phyloP scores from a whole-genome alignment of 1,139 yeast genomes.

The Sugiyamaella pinicola region DNA sequence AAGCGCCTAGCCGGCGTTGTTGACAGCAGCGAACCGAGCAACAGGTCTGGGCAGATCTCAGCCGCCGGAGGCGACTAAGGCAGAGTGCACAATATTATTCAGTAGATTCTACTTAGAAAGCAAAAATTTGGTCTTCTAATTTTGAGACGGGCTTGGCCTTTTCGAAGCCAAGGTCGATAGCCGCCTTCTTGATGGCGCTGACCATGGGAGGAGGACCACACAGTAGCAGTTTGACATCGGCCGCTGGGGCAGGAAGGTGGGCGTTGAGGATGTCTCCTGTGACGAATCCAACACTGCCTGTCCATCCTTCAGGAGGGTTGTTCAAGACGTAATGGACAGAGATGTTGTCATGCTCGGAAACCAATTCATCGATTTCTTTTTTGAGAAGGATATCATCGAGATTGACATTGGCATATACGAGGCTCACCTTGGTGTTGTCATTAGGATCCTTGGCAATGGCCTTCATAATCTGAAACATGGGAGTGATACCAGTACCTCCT shows the following conservation, averaged over 20 bases:
- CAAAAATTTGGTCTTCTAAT: conserved; percentile 90
- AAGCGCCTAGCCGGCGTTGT: too few species aligned
- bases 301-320: conserved; percentile 74
- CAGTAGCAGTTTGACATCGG: conserved; percentile 71
- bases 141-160: conserved; percentile 92
- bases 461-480: conserved; percentile 86
- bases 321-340: conserved; percentile 76
- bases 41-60: neutral
- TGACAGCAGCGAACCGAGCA: neutral
- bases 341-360: conserved; percentile 66
- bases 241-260: conserved; percentile 64
- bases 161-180: conserved; percentile 71
- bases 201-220: conserved; percentile 97
- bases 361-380: conserved; percentile 74
- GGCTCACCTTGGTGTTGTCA: conserved; percentile 71
- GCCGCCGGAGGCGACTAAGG: conserved; percentile 6
- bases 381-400: conserved; percentile 78
- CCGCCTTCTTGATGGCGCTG: conserved; percentile 77
- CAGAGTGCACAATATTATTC: neutral
- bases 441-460: conserved; percentile 75
- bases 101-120: conserved; percentile 52
- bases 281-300: conserved; percentile 79
- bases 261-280: conserved; percentile 72
- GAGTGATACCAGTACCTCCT: conserved; percentile 96
- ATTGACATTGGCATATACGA: conserved; percentile 78